Evolutionary conservation across 2,329 filamentous ascomycete genomes (phyloP).

Genomic region (Aspergillus hiratsukae): DNA sequence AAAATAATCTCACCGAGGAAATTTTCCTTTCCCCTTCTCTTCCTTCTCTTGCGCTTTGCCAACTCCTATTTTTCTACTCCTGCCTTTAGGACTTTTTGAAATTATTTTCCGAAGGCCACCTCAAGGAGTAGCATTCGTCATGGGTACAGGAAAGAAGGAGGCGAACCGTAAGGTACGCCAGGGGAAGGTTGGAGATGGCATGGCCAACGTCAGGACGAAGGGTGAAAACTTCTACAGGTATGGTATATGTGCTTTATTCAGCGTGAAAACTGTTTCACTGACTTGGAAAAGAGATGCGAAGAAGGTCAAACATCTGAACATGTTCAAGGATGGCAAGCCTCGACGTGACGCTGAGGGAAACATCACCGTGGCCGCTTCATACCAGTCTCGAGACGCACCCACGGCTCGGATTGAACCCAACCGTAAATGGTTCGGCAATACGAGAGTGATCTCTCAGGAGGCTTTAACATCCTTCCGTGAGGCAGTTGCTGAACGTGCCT

Average conservation of each 20-base stretch:
- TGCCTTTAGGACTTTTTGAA: constrained; percentile 26
- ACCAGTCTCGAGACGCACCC: constrained; percentile 76
- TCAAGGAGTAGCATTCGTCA: constrained; percentile 40
- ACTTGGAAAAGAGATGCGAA: constrained; percentile 59
- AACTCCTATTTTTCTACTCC: constrained; percentile 24
- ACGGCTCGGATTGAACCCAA: constrained; percentile 89
- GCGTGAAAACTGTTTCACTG: constrained; percentile 3
- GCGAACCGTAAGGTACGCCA: constrained; percentile 74
- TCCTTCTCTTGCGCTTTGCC: constrained; percentile 29
- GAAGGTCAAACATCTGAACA: constrained; percentile 82
- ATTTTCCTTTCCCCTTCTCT: constrained; percentile 21
- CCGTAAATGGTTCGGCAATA: constrained; percentile 97
- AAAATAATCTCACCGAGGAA: constrained; percentile 25
- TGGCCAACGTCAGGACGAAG: constrained; percentile 87
- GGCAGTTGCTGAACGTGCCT: constrained; percentile 84
- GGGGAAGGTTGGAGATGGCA: constrained; percentile 79
- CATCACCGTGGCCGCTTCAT: constrained; percentile 77
- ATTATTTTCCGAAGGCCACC: constrained; percentile 16
- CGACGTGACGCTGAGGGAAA: constrained; percentile 77
- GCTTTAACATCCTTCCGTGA: constrained; percentile 81
- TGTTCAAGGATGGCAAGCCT: constrained; percentile 82
- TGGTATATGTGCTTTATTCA: constrained; percentile 15
- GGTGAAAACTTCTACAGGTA: constrained; percentile 98
- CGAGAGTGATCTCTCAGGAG: constrained; percentile 83
- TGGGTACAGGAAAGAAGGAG: constrained; percentile 94